Evolutionary conservation across 495 filamentous ascomycete species (phyloP).

Genomic region (Neurospora sp.): DNA sequence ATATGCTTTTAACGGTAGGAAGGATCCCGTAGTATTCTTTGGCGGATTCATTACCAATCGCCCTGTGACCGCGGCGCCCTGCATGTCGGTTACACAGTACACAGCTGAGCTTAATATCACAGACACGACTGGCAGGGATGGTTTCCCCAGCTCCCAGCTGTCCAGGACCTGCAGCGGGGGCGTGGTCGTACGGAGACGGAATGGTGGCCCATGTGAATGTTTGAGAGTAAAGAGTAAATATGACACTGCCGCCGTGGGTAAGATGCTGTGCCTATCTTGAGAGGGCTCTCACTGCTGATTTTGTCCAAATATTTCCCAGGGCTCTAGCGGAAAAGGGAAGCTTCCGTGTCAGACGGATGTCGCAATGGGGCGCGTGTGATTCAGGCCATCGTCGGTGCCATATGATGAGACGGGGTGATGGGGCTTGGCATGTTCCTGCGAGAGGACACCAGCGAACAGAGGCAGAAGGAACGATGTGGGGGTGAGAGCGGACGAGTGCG

Average conservation of each 20-base stretch:
- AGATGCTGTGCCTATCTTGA: background rate
- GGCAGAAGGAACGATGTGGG: background rate
- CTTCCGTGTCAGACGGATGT: background rate
- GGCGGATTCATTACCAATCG: background rate
- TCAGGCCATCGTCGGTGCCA: background rate
- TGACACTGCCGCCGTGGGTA: background rate
- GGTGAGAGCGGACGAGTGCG: background rate
- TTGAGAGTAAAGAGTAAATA: background rate
- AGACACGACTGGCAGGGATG: background rate
- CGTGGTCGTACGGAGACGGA: background rate
- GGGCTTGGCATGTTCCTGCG: background rate
- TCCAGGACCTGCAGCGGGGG: background rate
- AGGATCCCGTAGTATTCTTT: background rate
- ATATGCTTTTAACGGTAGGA: no score
- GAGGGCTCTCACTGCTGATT: background rate
- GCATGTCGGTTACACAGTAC: constrained; percentile 5
- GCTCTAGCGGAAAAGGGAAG: background rate
- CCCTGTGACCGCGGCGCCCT: constrained; percentile 13
- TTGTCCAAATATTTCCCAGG: background rate
- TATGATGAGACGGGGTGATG: background rate
- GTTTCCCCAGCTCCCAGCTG: background rate
- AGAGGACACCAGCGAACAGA: background rate
- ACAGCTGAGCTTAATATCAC: background rate
- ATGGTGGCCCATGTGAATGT: background rate
- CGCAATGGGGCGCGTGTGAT: background rate